Conservation (phyloP, 2,329 filamentous ascomycete species). For the Stachybotrys chartarum region DNA sequence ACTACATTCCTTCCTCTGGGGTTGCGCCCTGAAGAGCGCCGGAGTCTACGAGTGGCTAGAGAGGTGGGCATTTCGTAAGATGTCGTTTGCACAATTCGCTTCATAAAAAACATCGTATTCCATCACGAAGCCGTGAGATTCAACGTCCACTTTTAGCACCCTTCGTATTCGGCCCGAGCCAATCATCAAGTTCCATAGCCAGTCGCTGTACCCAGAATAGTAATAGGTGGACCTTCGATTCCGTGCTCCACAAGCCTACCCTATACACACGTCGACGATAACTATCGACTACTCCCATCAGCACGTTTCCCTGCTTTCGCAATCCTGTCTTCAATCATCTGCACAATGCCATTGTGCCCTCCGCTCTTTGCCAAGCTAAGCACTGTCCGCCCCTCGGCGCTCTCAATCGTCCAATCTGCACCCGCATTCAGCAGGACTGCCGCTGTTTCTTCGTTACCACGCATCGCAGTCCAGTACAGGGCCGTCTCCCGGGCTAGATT, state of each 20-base stretch:
- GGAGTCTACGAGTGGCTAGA: too few relatives aligned
- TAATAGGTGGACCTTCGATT: not conserved
- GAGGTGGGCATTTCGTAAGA: too few relatives aligned
- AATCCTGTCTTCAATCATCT: too few relatives aligned
- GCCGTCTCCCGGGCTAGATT: not conserved
- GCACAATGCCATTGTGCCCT: too few relatives aligned
- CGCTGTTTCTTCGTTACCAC: conserved; percentile 6
- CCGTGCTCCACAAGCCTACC: not conserved
- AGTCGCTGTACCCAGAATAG: not conserved
- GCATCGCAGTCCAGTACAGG: not conserved
- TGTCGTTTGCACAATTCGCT: too few relatives aligned
- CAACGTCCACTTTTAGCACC: not conserved
- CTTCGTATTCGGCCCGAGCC: not conserved
- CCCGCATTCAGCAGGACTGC: conserved; percentile 10
- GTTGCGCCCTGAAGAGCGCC: too few relatives aligned
- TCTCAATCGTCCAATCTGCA: not conserved
- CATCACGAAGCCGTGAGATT: not conserved
- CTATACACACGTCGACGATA: too few relatives aligned
- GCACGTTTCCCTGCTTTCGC: too few relatives aligned
- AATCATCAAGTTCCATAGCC: not conserved
- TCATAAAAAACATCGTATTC: not conserved
- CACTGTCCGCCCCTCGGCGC: too few relatives aligned
- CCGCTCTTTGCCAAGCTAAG: too few relatives aligned
- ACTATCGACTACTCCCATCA: too few relatives aligned
- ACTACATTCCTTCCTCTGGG: too few relatives aligned